Percentiles rank a stretch among this genome's conserved stretches.
Conservation (phyloP, 2,329 filamentous ascomycete species). For the Alternaria triticina region DNA sequence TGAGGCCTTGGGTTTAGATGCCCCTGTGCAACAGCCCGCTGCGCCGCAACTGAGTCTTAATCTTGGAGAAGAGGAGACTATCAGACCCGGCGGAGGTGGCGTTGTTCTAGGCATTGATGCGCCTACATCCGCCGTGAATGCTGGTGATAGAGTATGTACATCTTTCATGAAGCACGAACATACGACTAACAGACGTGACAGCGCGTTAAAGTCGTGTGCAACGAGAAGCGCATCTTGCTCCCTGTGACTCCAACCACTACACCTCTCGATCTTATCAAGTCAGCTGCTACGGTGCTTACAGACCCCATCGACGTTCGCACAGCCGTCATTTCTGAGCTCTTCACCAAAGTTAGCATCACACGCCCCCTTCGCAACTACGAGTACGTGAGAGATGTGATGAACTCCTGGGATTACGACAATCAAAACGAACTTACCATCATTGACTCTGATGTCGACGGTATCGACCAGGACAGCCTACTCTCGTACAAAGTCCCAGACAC, state of each 20-base stretch:
- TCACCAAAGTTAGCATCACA: conserved; percentile 76
- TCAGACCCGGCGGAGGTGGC: conserved; percentile 54
- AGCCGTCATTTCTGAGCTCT: conserved; percentile 79
- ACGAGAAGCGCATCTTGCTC: conserved; percentile 72
- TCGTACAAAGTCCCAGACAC: conserved; percentile 67
- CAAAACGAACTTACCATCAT: conserved; percentile 77
- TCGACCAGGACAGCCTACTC: conserved; percentile 68
- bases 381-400: conserved; percentile 83
- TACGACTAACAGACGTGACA: conserved; percentile 43
- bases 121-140: conserved; percentile 80
- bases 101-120: conserved; percentile 70
- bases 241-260: conserved; percentile 77
- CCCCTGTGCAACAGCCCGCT: conserved; percentile 18
- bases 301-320: conserved; percentile 68
- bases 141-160: conserved; percentile 71
- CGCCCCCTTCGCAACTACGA: conserved; percentile 86
- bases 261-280: conserved; percentile 72
- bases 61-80: conserved; percentile 38
- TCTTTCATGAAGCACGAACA: background rate
- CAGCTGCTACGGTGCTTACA: conserved; percentile 68
- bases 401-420: conserved; percentile 86
- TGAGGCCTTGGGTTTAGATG: conserved; percentile 32
- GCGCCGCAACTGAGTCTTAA: conserved; percentile 32
- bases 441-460: conserved; percentile 60
- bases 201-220: conserved; percentile 75